Evolutionary conservation across 805 yeast genomes (phyloP), one percentile per base, ranked within the genome.

Genomic region (Zygotorulaspora florentina): DNA sequence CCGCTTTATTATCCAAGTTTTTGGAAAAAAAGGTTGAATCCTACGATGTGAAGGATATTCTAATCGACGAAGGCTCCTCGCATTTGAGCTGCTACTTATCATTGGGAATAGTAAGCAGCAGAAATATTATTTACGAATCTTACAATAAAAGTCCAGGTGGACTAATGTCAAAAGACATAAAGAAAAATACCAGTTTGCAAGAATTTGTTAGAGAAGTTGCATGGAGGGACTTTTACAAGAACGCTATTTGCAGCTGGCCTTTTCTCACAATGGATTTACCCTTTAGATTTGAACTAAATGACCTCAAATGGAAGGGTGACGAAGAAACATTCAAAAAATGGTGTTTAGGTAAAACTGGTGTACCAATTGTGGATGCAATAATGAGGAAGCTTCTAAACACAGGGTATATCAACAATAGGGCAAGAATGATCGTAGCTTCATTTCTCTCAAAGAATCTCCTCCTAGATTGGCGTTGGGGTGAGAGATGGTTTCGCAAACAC

Each of bases 161-260:
- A 13, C 31, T 56, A 23, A 48, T 55, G 39, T 50, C 51, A 10
- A 50, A 52, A 40, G 53, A 53, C 42, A 46, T 59, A 39, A 53
- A 56, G 33, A 68, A 67, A 16, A 65, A 67, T 35, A 51, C 56
- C 5, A 72, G 76, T 3, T 54, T 66, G 13, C 66, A 68, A 17
- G 71, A 71, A 36, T 79, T 75, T 65, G 65, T 77, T 25, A 69
- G 81, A 30, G 81, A 79, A 55, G 66, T 79, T 8, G 78, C 82
- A 1, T 79, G 81, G 77, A 68, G 83, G 53, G 83, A 79, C 54
- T 78, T 77, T 47, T 78, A 77, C 55, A 67, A 72, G 39, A 80
- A 78, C 50, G 67, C 75, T 7, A 50, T 76, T 41, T 64, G 68
- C 43, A 66, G 69, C 45, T 72, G 78, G 75, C 84, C 84, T 2